Evolutionary conservation across 192 early-diverging fungal species (phyloP).

Genomic region (Gamsiella multidivaricata): DNA sequence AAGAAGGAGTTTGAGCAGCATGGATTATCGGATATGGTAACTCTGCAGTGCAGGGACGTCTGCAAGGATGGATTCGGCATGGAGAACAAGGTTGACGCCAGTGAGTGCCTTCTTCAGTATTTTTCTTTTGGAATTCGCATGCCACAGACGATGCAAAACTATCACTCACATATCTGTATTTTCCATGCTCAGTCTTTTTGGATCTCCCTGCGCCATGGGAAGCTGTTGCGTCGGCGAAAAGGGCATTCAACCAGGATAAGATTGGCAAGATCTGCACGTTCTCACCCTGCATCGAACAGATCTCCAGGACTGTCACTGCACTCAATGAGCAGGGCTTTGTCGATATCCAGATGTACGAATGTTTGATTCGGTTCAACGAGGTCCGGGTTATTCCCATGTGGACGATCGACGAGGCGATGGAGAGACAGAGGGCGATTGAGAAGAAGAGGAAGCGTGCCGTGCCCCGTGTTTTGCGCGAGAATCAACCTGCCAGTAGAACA

Average conservation of each 20-base stretch:
- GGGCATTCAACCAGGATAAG: slow-evolving; percentile 80
- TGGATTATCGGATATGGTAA: slow-evolving; percentile 74
- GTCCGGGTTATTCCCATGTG: slow-evolving; percentile 70
- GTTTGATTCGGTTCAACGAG: slow-evolving; percentile 84
- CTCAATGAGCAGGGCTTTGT: slow-evolving; percentile 87
- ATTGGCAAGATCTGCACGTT: slow-evolving; percentile 94
- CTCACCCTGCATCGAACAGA: slow-evolving; percentile 97
- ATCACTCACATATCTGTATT: not conserved
- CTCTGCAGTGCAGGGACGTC: slow-evolving; percentile 85
- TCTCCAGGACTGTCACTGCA: slow-evolving; percentile 79
- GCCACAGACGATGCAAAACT: not conserved
- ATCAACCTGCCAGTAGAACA: not conserved
- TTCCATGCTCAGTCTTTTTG: slow-evolving; percentile 76
- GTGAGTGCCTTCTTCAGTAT: slow-evolving; percentile 50
- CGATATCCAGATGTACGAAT: slow-evolving; percentile 86
- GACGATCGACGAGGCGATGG: slow-evolving; percentile 73
- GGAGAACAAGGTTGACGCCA: slow-evolving; percentile 76
- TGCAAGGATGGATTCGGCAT: slow-evolving; percentile 89
- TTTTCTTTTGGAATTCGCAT: not conserved
- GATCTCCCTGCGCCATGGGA: slow-evolving; percentile 98
- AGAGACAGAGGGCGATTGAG: slow-evolving; percentile 48
- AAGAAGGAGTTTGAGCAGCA: slow-evolving; percentile 85
- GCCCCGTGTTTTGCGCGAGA: slow-evolving; percentile 21
- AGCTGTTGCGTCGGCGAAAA: slow-evolving; percentile 85
- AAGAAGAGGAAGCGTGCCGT: slow-evolving; percentile 57